Base-by-base conservation (phyloP, 768 basidiomycete genomes). In the Amanita brunnescens region DNA sequence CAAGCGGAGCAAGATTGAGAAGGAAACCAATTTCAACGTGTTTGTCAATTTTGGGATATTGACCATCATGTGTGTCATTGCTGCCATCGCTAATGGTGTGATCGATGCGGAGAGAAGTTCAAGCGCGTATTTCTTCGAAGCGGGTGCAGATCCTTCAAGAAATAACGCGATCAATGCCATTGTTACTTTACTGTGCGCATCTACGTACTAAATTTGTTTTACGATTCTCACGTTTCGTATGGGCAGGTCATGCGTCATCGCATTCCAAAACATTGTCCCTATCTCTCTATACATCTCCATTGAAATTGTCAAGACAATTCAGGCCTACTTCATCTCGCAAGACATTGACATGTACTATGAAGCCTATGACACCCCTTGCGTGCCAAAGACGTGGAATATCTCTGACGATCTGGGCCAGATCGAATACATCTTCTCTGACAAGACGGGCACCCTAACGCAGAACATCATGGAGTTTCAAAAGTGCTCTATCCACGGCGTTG, bases 391-490 rank as follows among this genome's bases (percentile, higher is more conserved):
- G 5, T 97, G 95, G 94, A 95, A 94, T 63, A 94, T 98, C 59
- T 96, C 92, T 2, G 95, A 98, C 64, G 95, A 98, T 69, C 81
- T 99, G 1, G 95, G 95, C 21, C 95, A 98, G 70, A 97, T 98
- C 66, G 94, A 97, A 71, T 99, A 95, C 65, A 75, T 77, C 30
- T 77, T 76, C 55, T 92, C 87, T 8, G 91, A 94, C 76, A 95
- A 95, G 74, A 95, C 93, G 0, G 92, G 91, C 14, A 99, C 95
- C 6, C 83, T 99, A 44, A 99, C 95, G 0, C 94, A 96, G 67
- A 99, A 98, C 70, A 73, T 95, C 60, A 98, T 97, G 95, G 93
- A 95, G 71, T 97, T 96, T 70, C 91, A 96, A 65, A 93, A 89
- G 63, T 96, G 92, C 59, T 94, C 92, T 0, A 77, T 97, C 52